Percentiles rank a stretch among this genome's conserved stretches.
These are phyloP conservation scores for Effrenium voratum DNA, from an alignment of 73 alveolate species.

Conservation along the genomic window DNA sequence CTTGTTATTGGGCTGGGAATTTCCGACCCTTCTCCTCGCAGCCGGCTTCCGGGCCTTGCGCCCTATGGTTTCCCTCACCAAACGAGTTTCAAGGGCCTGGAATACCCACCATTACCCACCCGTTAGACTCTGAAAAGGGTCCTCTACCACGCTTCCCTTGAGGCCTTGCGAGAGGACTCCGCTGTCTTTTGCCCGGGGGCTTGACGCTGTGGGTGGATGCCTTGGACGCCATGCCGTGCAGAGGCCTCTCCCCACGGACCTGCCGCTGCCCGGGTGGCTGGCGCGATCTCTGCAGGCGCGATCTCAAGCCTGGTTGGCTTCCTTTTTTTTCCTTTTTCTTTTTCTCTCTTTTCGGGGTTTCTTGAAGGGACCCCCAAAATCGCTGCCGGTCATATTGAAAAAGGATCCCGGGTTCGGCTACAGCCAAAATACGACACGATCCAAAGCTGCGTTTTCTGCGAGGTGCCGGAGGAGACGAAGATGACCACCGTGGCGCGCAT, in stretches of 20 bases:
- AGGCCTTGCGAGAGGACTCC: constrained; percentile 45
- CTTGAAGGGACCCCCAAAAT: too few relatives aligned
- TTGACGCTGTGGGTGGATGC: not conserved
- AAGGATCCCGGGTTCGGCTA: not conserved
- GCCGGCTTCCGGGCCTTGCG: too few relatives aligned
- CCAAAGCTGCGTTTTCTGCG: not conserved
- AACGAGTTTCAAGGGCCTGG: too few relatives aligned
- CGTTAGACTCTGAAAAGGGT: too few relatives aligned
- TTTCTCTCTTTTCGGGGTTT: too few relatives aligned
- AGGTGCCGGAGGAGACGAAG: constrained; percentile 75
- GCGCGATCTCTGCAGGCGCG: constrained; percentile 34
- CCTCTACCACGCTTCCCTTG: too few relatives aligned
- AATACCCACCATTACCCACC: too few relatives aligned
- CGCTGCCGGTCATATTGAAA: too few relatives aligned
- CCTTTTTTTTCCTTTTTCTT: not conserved
- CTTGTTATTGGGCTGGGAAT: too few relatives aligned
- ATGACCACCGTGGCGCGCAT: constrained; percentile 62
- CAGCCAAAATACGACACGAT: not conserved
- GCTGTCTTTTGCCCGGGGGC: constrained; percentile 23
- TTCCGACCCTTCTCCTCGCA: too few relatives aligned
- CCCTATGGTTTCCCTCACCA: too few relatives aligned
- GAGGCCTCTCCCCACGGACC: constrained; percentile 46
- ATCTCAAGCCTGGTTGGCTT: not conserved
- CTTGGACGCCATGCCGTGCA: not conserved
- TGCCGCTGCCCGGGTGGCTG: constrained; percentile 31